Base-by-base conservation (phyloP, 805 yeast species). In the Hemisphaericaspora nanyangensis region DNA sequence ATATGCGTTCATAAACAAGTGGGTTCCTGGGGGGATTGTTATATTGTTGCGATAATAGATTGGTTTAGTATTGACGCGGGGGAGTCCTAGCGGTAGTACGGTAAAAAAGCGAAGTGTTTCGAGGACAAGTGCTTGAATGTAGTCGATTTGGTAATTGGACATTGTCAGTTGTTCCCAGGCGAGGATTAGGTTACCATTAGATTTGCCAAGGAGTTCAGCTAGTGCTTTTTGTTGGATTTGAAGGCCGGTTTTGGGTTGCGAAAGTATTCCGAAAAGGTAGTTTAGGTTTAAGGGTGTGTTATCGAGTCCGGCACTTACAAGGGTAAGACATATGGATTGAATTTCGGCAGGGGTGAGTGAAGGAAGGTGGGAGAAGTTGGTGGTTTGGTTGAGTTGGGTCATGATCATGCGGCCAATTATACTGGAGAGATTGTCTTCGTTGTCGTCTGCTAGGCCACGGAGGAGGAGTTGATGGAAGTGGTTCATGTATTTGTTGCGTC, bases 291-390 rank as follows among this genome's bases (percentile, higher is more conserved):
- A 64, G 0, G 88, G 81, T 0, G 82, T 75, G 45, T 85, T 84
- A 52, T 84, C 91, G 17, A 84, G 60, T 0, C 93, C 93, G 7
- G 90, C 93, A 48, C 88, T 80, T 0, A 84, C 81, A 82, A 83
- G 77, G 0, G 90, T 80, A 29, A 84, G 61, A 51, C 90, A 83
- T 5, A 81, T 69, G 32, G 85, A 76, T 32, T 66, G 65, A 35
- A 79, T 52, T 49, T 82, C 86, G 7, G 57, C 56, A 2, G 46
- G 50, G 7, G 60, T 28, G 6, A 46, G 15, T 6, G 22, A 13
- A 13, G 31, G 19, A 10, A 17, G 20, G 13, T 22, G 17, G 2
- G 11, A 7, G 17, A 31, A n/a, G n/a, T n/a, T n/a, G n/a, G n/a
- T n/a, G n/a, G n/a, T 22, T 8, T 17, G 30, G 3, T 27, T 15